A percentile compares a stretch with the other conserved stretches of the same genome.
Conservation (phyloP, 2,329 filamentous ascomycete species). For the Mycogone perniciosa region DNA sequence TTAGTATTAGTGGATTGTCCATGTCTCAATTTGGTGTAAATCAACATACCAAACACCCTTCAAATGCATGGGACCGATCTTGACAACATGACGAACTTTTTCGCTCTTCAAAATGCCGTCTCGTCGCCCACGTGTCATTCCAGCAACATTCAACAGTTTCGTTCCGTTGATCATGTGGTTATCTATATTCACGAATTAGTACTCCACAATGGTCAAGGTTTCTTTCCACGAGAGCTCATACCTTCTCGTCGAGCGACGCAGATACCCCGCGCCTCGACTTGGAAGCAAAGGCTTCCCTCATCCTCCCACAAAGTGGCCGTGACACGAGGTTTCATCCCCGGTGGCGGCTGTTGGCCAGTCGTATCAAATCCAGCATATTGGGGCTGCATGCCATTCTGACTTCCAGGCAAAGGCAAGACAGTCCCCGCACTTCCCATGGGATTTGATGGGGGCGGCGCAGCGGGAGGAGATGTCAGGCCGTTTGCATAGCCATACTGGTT, state of each 20-base stretch:
- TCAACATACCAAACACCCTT: constrained; percentile 86
- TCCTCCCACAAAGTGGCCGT: constrained; percentile 98
- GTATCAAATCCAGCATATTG: constrained; percentile 64
- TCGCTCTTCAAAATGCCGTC: constrained; percentile 98
- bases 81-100: constrained; percentile 93
- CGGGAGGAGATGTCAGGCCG: constrained; percentile 74
- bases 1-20: constrained; percentile 20
- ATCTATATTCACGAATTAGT: constrained; percentile 45
- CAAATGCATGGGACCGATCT: constrained; percentile 97
- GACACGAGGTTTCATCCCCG: constrained; percentile 92
- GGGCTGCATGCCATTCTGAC: constrained; percentile 45
- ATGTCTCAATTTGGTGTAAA: constrained; percentile 15
- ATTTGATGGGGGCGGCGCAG: constrained; percentile 59
- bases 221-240: constrained; percentile 32
- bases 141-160: constrained; percentile 91
- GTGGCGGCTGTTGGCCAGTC: constrained; percentile 86
- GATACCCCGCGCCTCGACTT: constrained; percentile 92
- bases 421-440: constrained; percentile 58
- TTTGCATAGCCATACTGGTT: constrained; percentile 67
- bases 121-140: constrained; percentile 92
- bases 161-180: constrained; percentile 99
- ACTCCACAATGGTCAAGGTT: background rate
- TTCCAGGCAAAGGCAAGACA: constrained; percentile 64
- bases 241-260: constrained; percentile 93
- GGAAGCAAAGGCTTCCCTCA: constrained; percentile 94